phyloP scores from a whole-genome alignment of 306 rosid species.

The Canavalia gladiata region DNA sequence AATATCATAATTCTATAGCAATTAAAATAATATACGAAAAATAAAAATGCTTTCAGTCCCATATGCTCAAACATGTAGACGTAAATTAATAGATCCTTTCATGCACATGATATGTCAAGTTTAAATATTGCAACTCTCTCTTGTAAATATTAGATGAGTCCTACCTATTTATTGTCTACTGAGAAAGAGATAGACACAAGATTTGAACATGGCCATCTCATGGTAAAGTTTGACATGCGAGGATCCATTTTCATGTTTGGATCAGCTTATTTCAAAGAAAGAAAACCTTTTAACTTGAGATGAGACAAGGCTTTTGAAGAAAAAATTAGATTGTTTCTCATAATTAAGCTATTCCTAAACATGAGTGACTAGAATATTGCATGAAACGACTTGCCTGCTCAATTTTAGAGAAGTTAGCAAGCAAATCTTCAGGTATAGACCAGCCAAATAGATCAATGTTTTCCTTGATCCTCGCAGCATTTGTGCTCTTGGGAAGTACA shows the following conservation, averaged over 20 bases:
- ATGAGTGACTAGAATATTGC: slow-evolving; percentile 10
- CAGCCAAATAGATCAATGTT: slow-evolving; percentile 70
- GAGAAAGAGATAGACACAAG: too few relatives aligned
- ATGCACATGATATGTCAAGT: too few relatives aligned
- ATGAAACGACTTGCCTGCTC: slow-evolving; percentile 60
- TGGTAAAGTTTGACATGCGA: too few relatives aligned
- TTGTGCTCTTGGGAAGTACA: slow-evolving; percentile 77
- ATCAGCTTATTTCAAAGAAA: background rate
- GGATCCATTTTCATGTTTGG: background rate
- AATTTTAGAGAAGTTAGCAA: slow-evolving; percentile 59
- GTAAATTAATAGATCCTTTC: too few relatives aligned
- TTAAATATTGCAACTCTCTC: too few relatives aligned
- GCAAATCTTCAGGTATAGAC: slow-evolving; percentile 64
- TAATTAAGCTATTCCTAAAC: background rate
- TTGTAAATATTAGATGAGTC: too few relatives aligned
- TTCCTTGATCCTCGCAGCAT: slow-evolving; percentile 58
- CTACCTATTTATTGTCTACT: too few relatives aligned
- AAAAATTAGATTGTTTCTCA: too few relatives aligned
- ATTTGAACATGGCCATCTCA: too few relatives aligned
- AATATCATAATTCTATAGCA: background rate
- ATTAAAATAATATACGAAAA: background rate
- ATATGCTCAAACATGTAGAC: background rate
- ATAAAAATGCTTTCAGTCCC: background rate
- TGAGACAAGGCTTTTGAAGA: too few relatives aligned
- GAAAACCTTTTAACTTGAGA: background rate